A percentile compares a stretch with the other conserved stretches of the same genome.
phyloP scores from a whole-genome alignment of 163 green algal species.

The Picocystis sp. region DNA sequence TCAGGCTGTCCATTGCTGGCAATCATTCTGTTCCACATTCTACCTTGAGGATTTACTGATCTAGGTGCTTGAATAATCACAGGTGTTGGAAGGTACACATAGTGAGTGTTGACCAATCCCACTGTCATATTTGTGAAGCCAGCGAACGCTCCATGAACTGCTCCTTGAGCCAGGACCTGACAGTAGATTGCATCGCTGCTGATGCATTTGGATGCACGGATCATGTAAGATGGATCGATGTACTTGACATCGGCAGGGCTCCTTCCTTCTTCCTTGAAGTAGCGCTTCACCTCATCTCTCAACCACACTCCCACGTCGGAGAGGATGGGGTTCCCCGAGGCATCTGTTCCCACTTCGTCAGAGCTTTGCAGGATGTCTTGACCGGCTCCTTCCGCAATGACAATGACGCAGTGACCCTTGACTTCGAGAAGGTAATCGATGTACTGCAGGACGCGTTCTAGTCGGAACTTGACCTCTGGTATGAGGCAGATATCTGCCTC shows the following conservation, averaged over 20 bases:
- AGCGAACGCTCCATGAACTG: conserved; percentile 81
- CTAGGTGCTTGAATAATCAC: too few relatives aligned
- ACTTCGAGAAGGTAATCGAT: conserved; percentile 27
- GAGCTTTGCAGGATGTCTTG: conserved; percentile 49
- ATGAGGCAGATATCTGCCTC: conserved; percentile 95
- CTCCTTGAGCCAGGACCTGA: conserved; percentile 71
- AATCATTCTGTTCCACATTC: conserved; percentile 73
- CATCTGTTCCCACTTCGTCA: conserved; percentile 36
- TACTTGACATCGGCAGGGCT: conserved; percentile 57
- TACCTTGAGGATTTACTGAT: conserved; percentile 68
- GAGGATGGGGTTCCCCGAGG: conserved; percentile 82
- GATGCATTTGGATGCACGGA: conserved; percentile 46
- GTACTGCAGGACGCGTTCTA: conserved; percentile 35
- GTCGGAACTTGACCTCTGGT: conserved; percentile 59
- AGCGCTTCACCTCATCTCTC: conserved; percentile 37
- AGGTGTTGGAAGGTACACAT: conserved; percentile 85
- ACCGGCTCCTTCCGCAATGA: conserved; percentile 76
- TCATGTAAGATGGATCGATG: conserved; percentile 84
- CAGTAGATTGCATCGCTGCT: conserved; percentile 85
- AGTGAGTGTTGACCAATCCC: conserved; percentile 91
- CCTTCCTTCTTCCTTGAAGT: conserved; percentile 37
- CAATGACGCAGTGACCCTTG: conserved; percentile 75
- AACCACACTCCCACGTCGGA: conserved; percentile 67
- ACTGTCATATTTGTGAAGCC: conserved; percentile 72
- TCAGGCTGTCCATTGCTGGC: conserved; percentile 67